phyloP scores from a whole-genome alignment of 805 yeast species.

The Barnettozyma vustinii region DNA sequence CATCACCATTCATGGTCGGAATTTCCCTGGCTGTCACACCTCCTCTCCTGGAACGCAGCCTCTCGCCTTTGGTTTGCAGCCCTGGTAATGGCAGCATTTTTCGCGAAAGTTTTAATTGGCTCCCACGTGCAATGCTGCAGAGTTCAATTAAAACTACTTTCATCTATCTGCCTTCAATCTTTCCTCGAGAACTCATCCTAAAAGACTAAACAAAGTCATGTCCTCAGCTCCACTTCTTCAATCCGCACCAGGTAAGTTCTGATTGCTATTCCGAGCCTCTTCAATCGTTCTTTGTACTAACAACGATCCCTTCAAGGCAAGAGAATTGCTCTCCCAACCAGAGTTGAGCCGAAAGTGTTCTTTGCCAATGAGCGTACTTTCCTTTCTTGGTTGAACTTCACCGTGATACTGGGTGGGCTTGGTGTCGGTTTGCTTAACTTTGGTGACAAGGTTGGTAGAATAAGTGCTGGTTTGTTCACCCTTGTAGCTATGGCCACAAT shows the following conservation, averaged over 20 bases:
- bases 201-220: conserved; percentile 32
- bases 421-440: conserved; percentile 95
- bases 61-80: neutral
- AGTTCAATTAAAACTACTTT: neutral
- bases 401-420: conserved; percentile 94
- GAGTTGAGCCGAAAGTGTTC: conserved; percentile 98
- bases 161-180: neutral
- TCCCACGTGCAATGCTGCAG: neutral
- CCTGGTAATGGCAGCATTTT: neutral
- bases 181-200: no score
- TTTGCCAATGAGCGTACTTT: conserved; percentile 99
- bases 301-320: conserved; percentile 40
- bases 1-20: no score
- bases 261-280: neutral
- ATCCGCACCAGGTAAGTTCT: conserved; percentile 53
- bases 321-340: conserved; percentile 94
- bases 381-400: conserved; percentile 96
- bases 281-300: neutral
- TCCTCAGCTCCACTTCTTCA: conserved; percentile 71
- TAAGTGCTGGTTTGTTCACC: conserved; percentile 91
- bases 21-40: no score
- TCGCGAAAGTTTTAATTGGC: neutral
- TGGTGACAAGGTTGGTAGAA: conserved; percentile 90
- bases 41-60: no score
- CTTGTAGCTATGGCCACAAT: conserved; percentile 96